A percentile compares a stretch with the other conserved stretches of the same genome.
These are phyloP conservation scores for Diaporthe destruens DNA, from an alignment of 2,329 filamentous ascomycete genomes.

Conservation along the genomic window DNA sequence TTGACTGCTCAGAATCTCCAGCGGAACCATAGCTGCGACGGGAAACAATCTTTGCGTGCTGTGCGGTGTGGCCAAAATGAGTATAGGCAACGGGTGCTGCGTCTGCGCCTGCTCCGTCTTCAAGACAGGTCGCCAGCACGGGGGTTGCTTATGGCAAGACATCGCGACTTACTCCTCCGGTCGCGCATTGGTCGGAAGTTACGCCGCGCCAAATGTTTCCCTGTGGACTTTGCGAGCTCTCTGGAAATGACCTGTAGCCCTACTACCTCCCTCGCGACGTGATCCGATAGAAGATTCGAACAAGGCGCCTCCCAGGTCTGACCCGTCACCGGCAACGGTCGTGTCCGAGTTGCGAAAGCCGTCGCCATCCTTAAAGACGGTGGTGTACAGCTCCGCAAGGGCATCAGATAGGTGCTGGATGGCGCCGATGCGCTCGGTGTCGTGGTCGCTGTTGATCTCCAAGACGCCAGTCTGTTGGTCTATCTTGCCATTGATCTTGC, in stretches of 20 bases:
- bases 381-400: conserved; percentile 76
- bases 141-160: background rate
- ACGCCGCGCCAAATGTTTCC: conserved; percentile 20
- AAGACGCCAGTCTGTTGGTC: conserved; percentile 89
- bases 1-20: conserved; percentile 5
- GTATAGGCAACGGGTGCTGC: background rate
- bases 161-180: background rate
- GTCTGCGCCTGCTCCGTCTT: background rate
- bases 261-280: conserved; percentile 18
- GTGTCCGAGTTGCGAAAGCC: conserved; percentile 65
- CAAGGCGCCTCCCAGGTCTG: conserved; percentile 31
- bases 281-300: conserved; percentile 20
- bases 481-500: conserved; percentile 87
- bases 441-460: conserved; percentile 80
- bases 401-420: conserved; percentile 80
- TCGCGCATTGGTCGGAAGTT: background rate
- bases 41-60: background rate
- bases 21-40: background rate
- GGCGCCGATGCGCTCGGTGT: conserved; percentile 79
- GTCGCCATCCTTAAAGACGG: conserved; percentile 83
- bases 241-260: background rate
- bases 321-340: conserved; percentile 41
- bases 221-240: conserved; percentile 20
- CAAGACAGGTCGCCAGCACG: background rate
- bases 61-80: background rate